Evolutionary conservation across 352 stramenopile species (phyloP), one percentile per base, ranked within the genome.

Genomic region (Phytophthora ohioensis): DNA sequence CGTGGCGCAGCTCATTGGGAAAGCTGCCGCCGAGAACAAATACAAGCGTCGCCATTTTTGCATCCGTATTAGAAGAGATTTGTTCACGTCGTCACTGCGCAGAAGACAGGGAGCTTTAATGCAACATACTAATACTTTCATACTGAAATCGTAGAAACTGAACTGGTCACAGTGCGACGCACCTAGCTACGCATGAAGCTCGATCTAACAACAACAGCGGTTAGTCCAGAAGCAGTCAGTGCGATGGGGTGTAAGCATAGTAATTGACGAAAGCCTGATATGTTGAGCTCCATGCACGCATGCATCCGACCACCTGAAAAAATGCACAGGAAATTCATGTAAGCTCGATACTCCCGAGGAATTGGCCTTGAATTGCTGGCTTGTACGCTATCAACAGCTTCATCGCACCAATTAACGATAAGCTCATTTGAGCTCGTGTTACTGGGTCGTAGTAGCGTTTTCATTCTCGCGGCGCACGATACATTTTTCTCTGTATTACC

Each of bases 11-110:
- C 69, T 72, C 73, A 54, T 69, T 55, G 49, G 73, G 57, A 71
- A 80, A 68, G 54, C 69, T 71, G 39, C 45, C n/a, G 39, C 43
- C 58, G 8, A 54, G 6, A 70, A 73, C 5, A 65, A 67, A 60
- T 62, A 69, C 46, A 52, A 17, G 21, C 41, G 38, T 45, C 66
- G 43, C 58, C 58, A 69, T 69, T 73, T 73, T 73, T 69, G 52
- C 46, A 47, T 69, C 53, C 41, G 8, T 27, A 38, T 59, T 43
- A 47, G 34, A 66, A 46, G 49, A 35, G 45, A 48, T 31, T 39
- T 55, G 7, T 47, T 69, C 7, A 15, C 30, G 31, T 46, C 42
- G 55, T 63, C 41, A 30, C 13, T 31, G 32, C 38, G 27, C 34
- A 32, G 31, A 43, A 43, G 11, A 8, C 27, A 59, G 6, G 52